phyloP scores from a whole-genome alignment of 768 basidiomycete species.

The Russula earlei region DNA sequence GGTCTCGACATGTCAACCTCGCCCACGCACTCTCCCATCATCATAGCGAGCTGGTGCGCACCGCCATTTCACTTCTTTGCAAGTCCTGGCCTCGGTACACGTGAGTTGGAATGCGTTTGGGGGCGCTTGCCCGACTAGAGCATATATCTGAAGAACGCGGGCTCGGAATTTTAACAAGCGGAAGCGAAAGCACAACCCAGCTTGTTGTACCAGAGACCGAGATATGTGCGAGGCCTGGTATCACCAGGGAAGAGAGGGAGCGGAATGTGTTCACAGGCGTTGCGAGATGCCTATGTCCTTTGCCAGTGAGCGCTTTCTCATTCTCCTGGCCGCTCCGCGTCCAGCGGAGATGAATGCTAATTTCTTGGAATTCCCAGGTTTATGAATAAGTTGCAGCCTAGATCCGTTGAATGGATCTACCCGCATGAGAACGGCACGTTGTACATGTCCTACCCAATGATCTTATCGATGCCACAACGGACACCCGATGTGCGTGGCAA shows the following conservation, averaged over 20 bases:
- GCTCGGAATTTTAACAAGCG: constrained; percentile 50
- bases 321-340: background rate
- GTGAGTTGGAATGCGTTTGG: constrained; percentile 55
- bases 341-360: background rate
- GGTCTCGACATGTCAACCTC: no score
- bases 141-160: constrained; percentile 66
- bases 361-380: constrained; percentile 39
- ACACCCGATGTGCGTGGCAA: constrained; percentile 63
- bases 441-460: constrained; percentile 61
- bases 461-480: constrained; percentile 47
- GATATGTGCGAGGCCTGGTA: constrained; percentile 33
- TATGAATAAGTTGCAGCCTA: constrained; percentile 65
- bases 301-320: constrained; percentile 65
- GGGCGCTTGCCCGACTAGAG: constrained; percentile 54
- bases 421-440: constrained; percentile 54
- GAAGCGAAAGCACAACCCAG: no score
- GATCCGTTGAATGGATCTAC: constrained; percentile 51
- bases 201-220: no score
- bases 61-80: no score
- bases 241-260: constrained; percentile 60
- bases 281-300: constrained; percentile 77
- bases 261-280: constrained; percentile 58
- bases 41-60: no score
- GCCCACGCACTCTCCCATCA: no score
- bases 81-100: no score